phyloP scores from a whole-genome alignment of 2,329 filamentous ascomycete species.

The Setomelanomma holmii region DNA sequence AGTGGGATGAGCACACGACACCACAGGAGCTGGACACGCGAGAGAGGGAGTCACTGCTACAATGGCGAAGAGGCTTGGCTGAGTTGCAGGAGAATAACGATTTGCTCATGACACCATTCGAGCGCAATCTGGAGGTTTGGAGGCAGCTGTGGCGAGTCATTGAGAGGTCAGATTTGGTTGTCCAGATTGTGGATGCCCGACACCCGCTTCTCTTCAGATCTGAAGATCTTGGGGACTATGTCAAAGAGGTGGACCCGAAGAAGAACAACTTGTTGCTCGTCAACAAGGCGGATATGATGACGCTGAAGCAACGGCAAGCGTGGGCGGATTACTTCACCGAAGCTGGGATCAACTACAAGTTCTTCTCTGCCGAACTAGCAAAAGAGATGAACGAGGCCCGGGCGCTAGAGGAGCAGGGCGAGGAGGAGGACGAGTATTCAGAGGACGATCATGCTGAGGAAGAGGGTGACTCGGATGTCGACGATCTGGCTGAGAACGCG shows the following conservation, averaged over 20 bases:
- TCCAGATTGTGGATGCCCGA: slow-evolving; percentile 97
- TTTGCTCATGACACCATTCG: slow-evolving; percentile 95
- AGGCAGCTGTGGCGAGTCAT: slow-evolving; percentile 98
- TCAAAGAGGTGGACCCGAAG: slow-evolving; percentile 85
- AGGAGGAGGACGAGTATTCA: slow-evolving; percentile 46
- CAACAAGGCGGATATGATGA: slow-evolving; percentile 99
- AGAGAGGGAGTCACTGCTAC: slow-evolving; percentile 81
- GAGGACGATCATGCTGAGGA: slow-evolving; percentile 55
- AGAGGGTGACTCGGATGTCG: slow-evolving; percentile 59
- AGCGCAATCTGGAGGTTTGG: slow-evolving; percentile 97
- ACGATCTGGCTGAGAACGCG: slow-evolving; percentile 52
- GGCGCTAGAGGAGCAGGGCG: slow-evolving; percentile 61
- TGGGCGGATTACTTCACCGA: slow-evolving; percentile 90
- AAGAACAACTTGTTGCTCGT: slow-evolving; percentile 93
- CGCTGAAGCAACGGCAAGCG: slow-evolving; percentile 75
- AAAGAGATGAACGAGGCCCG: slow-evolving; percentile 85
- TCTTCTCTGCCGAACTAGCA: slow-evolving; percentile 93
- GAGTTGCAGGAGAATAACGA: slow-evolving; percentile 95
- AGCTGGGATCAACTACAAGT: slow-evolving; percentile 85
- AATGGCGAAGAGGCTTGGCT: slow-evolving; percentile 89
- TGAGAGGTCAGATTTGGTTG: slow-evolving; percentile 91
- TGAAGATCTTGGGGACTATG: slow-evolving; percentile 90
- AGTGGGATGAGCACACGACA: slow-evolving; percentile 88
- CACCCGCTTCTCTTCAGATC: slow-evolving; percentile 94
- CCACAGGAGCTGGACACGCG: slow-evolving; percentile 77